Conservation (phyloP, 495 filamentous ascomycete genomes). For the Aspergillus cavernicola region DNA sequence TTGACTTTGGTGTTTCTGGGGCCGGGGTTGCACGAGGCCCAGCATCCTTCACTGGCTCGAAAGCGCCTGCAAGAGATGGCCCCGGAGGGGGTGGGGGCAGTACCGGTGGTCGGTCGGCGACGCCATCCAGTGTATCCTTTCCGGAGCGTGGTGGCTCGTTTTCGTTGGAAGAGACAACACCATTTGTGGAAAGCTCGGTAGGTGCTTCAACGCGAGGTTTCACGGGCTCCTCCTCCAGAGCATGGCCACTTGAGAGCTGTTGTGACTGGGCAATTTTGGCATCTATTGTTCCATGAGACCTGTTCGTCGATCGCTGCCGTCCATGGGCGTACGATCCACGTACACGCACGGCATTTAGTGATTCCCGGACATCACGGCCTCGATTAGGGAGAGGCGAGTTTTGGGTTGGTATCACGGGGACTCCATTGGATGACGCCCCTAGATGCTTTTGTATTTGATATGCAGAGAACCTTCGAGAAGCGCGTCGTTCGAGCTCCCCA, state of each 20-base stretch:
- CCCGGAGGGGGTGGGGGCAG: constrained; percentile 36
- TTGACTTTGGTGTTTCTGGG: constrained; percentile 35
- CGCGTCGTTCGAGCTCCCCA: constrained; percentile 87
- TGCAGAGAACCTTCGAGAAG: constrained; percentile 86
- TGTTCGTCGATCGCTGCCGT: constrained; percentile 55
- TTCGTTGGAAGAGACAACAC: constrained; percentile 48
- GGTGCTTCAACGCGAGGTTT: constrained; percentile 28
- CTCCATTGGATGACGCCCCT: constrained; percentile 71
- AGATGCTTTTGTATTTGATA: constrained; percentile 96
- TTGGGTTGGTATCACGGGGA: constrained; percentile 82
- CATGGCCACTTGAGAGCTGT: constrained; percentile 59
- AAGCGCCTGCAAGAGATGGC: constrained; percentile 34
- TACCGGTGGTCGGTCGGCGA: constrained; percentile 21
- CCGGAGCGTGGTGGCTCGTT: constrained; percentile 53
- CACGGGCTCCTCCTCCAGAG: constrained; percentile 48
- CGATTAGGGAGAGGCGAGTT: constrained; percentile 86
- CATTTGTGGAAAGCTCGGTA: constrained; percentile 32
- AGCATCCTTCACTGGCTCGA: constrained; percentile 50
- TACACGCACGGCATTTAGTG: constrained; percentile 83
- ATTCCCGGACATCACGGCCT: constrained; percentile 83
- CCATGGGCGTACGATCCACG: constrained; percentile 67
- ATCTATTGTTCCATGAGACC: constrained; percentile 57
- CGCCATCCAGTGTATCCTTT: constrained; percentile 21
- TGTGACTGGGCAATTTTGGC: constrained; percentile 47
- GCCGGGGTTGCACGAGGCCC: constrained; percentile 24